These are phyloP conservation scores for Agrocybe praecox DNA, from an alignment of 768 basidiomycete species.

Conservation along the genomic window DNA sequence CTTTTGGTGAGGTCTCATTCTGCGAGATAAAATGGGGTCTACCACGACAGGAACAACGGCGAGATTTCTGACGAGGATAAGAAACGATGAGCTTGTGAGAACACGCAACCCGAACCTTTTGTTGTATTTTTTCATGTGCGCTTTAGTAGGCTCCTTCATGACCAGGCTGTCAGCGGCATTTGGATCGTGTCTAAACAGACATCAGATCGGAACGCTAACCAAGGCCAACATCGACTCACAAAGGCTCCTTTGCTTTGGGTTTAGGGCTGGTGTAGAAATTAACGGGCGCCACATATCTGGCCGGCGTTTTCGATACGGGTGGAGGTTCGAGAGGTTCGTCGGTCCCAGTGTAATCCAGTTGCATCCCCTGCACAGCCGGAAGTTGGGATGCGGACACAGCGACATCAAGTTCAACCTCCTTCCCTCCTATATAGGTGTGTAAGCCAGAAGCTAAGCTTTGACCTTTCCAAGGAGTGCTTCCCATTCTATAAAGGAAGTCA, in stretches of 20 bases:
- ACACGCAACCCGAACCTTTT: slow-evolving; percentile 52
- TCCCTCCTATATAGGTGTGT: slow-evolving; percentile 50
- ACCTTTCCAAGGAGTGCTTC: slow-evolving; percentile 63
- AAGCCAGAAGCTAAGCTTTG: slow-evolving; percentile 50
- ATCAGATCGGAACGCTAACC: not conserved
- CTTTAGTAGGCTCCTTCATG: slow-evolving; percentile 77
- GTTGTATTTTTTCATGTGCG: slow-evolving; percentile 68
- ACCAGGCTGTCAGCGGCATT: slow-evolving; percentile 76
- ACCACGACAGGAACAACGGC: slow-evolving; percentile 83
- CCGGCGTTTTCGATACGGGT: not conserved
- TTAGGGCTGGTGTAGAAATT: slow-evolving; percentile 61
- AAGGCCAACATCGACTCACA: slow-evolving; percentile 41
- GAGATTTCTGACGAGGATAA: slow-evolving; percentile 44
- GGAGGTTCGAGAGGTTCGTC: not conserved
- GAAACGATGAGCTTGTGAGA: slow-evolving; percentile 2
- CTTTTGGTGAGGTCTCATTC: slow-evolving; percentile 85
- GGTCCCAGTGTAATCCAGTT: not conserved
- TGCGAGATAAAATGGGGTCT: slow-evolving; percentile 79
- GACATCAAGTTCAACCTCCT: slow-evolving; percentile 63
- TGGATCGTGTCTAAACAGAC: slow-evolving; percentile 66
- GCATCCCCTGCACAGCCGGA: slow-evolving; percentile 37
- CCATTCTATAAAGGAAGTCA: slow-evolving; percentile 45
- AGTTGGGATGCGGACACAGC: slow-evolving; percentile 52
- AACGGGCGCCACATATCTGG: slow-evolving; percentile 49
- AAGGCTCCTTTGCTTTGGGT: slow-evolving; percentile 39